Evolutionary conservation across 192 early-diverging fungal species (phyloP).

Genomic region (Podochytrium sp.): DNA sequence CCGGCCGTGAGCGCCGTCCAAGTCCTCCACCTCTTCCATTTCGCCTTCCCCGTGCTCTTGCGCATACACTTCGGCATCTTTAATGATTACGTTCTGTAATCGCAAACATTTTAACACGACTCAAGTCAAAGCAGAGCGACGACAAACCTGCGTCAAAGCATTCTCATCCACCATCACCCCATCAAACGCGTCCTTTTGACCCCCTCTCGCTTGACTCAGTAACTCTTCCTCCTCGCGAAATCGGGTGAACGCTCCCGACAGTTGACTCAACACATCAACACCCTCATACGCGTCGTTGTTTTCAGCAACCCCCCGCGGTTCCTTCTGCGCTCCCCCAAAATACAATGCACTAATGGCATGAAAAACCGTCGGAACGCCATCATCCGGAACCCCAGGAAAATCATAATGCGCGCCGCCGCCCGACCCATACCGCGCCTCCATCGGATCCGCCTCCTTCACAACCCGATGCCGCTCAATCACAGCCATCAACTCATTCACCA

Average conservation of each 20-base stretch:
- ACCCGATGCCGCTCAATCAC: not conserved
- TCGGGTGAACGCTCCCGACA: not conserved
- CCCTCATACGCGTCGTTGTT: not conserved
- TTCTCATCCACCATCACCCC: not conserved
- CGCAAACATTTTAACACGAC: not conserved
- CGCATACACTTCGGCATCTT: conserved; percentile 4
- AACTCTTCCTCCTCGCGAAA: not conserved
- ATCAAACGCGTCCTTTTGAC: not conserved
- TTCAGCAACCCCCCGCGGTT: not conserved
- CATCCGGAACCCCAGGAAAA: conserved; percentile 14
- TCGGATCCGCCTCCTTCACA: not conserved
- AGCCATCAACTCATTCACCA: conserved; percentile 6
- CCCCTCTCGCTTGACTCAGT: not conserved
- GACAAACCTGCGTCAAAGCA: conserved; percentile 10
- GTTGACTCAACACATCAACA: not conserved
- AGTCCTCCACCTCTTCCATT: not conserved
- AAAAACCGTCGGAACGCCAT: conserved; percentile 50
- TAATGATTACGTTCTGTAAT: not conserved
- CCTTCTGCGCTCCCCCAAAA: conserved; percentile 20
- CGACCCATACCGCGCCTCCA: not conserved
- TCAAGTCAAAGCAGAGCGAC: not conserved
- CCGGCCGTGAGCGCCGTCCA: not conserved
- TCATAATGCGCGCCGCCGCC: not conserved
- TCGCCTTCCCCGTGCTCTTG: not conserved
- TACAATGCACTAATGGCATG: conserved; percentile 36